These are phyloP conservation scores for Bipolaris cookei DNA, from an alignment of 2,329 filamentous ascomycete species.

Conservation along the genomic window DNA sequence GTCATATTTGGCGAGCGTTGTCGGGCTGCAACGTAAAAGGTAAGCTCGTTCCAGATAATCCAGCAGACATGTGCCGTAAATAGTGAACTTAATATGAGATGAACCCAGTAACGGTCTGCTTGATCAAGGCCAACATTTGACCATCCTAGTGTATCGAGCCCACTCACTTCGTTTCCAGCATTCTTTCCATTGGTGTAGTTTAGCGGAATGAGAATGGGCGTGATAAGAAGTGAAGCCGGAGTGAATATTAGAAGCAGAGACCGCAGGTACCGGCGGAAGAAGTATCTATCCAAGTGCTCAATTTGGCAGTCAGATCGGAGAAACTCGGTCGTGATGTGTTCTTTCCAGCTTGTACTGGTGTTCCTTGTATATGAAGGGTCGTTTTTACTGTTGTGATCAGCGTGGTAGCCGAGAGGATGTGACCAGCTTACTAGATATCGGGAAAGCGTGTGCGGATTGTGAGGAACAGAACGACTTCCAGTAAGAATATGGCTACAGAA, in stretches of 20 bases:
- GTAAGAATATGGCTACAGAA: conserved; percentile 8
- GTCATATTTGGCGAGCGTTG: background rate
- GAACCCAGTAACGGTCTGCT: conserved; percentile 20
- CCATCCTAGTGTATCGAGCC: conserved; percentile 21
- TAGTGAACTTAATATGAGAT: conserved; percentile 14
- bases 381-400: no score
- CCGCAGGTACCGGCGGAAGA: conserved; percentile 18
- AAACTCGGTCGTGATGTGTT: conserved; percentile 8
- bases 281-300: conserved; percentile 22
- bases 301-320: conserved; percentile 16
- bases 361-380: no score
- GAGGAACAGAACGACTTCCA: conserved; percentile 13
- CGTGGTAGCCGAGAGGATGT: no score
- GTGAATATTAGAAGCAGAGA: conserved; percentile 19
- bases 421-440: no score
- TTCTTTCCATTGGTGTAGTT: conserved; percentile 21
- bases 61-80: conserved; percentile 16
- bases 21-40: conserved; percentile 9
- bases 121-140: conserved; percentile 22
- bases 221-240: conserved; percentile 16
- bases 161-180: conserved; percentile 18
- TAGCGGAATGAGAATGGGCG: conserved; percentile 16
- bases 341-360: no score
- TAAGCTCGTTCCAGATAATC: conserved; percentile 22
- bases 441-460: conserved; percentile 10